Percentiles rank a stretch among this genome's conserved stretches.
These are phyloP conservation scores for Xylaria flabelliformis DNA, from an alignment of 495 filamentous ascomycete species.

Conservation along the genomic window DNA sequence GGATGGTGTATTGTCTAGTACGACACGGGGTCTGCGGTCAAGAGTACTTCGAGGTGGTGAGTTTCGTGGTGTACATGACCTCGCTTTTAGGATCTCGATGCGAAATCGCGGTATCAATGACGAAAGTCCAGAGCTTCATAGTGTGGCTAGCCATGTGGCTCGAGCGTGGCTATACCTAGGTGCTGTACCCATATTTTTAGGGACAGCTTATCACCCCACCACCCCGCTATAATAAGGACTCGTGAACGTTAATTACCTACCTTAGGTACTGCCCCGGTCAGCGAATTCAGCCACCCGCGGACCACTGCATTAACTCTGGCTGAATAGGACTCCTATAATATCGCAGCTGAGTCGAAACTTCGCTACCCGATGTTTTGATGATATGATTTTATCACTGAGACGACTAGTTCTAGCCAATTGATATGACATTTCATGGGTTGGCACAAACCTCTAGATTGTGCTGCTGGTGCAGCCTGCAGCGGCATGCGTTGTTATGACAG, in stretches of 20 bases:
- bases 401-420: background rate
- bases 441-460: background rate
- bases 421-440: background rate
- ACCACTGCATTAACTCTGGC: background rate
- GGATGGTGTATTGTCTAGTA: background rate
- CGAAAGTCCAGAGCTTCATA: slow-evolving; percentile 32
- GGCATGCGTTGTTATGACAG: background rate
- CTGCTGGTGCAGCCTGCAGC: background rate
- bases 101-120: slow-evolving; percentile 31
- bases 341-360: background rate
- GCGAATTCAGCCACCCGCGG: background rate
- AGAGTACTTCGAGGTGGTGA: background rate
- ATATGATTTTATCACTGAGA: background rate
- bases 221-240: background rate
- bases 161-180: background rate
- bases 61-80: background rate
- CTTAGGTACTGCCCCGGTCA: background rate
- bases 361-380: slow-evolving; percentile 5
- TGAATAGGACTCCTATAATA: slow-evolving; percentile 3
- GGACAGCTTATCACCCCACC: slow-evolving; percentile 5
- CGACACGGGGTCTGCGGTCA: background rate
- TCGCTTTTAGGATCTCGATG: background rate
- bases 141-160: slow-evolving; percentile 30
- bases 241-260: too few species aligned
- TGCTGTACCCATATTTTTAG: background rate